A percentile compares a stretch with the other conserved stretches of the same genome.
These are phyloP conservation scores for Bipolaris zeicola DNA, from an alignment of 2,329 filamentous ascomycete genomes.

Conservation along the genomic window DNA sequence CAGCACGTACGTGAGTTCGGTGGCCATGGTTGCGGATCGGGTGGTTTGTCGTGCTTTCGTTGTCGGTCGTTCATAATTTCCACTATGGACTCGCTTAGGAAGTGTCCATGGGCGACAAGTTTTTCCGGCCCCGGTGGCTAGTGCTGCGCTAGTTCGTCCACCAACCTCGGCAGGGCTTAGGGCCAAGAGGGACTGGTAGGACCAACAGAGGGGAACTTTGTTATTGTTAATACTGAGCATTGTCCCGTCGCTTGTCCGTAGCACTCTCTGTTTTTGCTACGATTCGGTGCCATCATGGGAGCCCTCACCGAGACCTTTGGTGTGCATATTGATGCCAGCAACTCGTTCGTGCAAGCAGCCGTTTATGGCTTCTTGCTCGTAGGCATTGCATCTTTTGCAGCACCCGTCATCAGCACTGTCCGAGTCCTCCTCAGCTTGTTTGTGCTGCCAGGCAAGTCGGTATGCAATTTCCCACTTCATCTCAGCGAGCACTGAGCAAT, in stretches of 20 bases:
- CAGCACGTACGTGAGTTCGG: constrained; percentile 51
- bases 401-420: constrained; percentile 53
- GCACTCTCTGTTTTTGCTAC: not conserved
- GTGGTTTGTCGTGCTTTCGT: constrained; percentile 41
- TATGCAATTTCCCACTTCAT: constrained; percentile 32
- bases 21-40: constrained; percentile 51
- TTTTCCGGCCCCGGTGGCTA: constrained; percentile 14
- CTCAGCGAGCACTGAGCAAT: not conserved
- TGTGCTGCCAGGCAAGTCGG: constrained; percentile 55
- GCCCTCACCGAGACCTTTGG: constrained; percentile 34
- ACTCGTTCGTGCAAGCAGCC: constrained; percentile 34
- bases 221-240: not conserved
- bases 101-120: constrained; percentile 8
- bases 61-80: constrained; percentile 22
- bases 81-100: constrained; percentile 19
- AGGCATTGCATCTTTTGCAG: constrained; percentile 38
- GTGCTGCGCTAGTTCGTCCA: constrained; percentile 6
- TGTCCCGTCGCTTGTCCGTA: not conserved
- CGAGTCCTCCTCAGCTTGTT: constrained; percentile 56
- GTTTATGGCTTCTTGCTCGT: constrained; percentile 38
- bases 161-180: constrained; percentile 16
- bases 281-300: constrained; percentile 16
- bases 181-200: not conserved
- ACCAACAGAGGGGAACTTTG: not conserved
- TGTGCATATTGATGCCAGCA: constrained; percentile 41